Percentiles rank a stretch among this genome's conserved stretches.
Conservation (phyloP, 495 filamentous ascomycete species). For the Annulohypoxylon stygium region DNA sequence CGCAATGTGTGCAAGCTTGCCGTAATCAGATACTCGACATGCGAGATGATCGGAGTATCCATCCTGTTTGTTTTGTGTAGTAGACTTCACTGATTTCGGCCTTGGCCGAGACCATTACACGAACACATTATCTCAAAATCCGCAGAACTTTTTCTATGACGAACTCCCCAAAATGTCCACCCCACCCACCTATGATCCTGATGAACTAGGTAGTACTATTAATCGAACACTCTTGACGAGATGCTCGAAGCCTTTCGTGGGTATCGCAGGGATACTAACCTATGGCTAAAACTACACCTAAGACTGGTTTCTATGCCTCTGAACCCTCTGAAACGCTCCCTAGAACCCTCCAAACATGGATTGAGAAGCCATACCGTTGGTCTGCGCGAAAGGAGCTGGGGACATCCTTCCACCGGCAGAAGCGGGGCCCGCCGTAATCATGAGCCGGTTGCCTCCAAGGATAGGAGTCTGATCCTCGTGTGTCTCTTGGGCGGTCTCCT, state of each 20-base stretch:
- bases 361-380: constrained; percentile 86
- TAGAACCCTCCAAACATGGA: constrained; percentile 76
- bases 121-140: constrained; percentile 41
- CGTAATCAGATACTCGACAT: constrained; percentile 26
- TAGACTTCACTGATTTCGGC: constrained; percentile 16
- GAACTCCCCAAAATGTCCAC: constrained; percentile 33
- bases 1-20: constrained; percentile 9
- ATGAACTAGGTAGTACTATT: constrained; percentile 24
- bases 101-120: constrained; percentile 24
- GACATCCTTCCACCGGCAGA: constrained; percentile 60
- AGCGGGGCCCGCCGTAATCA: constrained; percentile 94
- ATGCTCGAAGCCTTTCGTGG: background rate
- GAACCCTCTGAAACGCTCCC: constrained; percentile 18
- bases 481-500: constrained; percentile 86
- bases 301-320: background rate
- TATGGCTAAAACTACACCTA: background rate
- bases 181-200: constrained; percentile 7
- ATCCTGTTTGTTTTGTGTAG: constrained; percentile 15
- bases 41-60: constrained; percentile 2
- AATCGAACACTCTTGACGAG: constrained; percentile 10
- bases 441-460: constrained; percentile 88
- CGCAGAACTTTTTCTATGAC: constrained; percentile 38
- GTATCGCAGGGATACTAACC: constrained; percentile 4
- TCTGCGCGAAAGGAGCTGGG: constrained; percentile 74
- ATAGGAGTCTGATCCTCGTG: constrained; percentile 95